These are phyloP conservation scores for Quillaja saponaria DNA, from an alignment of 306 rosid species.

Conservation along the genomic window DNA sequence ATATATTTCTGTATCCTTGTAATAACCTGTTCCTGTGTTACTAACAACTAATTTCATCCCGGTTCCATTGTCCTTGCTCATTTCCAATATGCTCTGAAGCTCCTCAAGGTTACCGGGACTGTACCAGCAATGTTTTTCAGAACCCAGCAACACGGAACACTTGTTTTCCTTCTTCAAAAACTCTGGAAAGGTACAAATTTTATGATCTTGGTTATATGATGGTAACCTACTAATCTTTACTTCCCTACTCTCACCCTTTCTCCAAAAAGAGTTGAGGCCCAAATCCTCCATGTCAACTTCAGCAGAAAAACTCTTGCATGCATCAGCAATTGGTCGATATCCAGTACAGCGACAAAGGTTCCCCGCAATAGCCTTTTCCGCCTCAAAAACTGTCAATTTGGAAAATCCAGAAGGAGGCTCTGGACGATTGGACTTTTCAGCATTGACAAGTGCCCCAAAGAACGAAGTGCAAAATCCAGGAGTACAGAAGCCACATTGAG, in stretches of 20 bases:
- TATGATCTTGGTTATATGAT: constrained; percentile 31
- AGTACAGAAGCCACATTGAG: constrained; percentile 94
- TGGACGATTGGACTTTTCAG: constrained; percentile 51
- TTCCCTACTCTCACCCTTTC: constrained; percentile 55
- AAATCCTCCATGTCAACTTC: constrained; percentile 91
- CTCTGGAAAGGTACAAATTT: constrained; percentile 51
- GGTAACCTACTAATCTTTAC: constrained; percentile 51
- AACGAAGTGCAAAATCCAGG: constrained; percentile 92
- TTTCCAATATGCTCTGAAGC: constrained; percentile 46
- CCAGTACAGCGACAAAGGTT: constrained; percentile 98
- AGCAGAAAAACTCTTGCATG: constrained; percentile 83
- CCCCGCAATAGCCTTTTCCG: constrained; percentile 79
- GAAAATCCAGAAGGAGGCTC: constrained; percentile 74
- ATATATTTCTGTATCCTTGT: constrained; percentile 54
- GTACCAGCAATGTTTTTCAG: constrained; percentile 53
- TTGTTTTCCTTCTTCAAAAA: constrained; percentile 56
- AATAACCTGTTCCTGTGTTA: constrained; percentile 82
- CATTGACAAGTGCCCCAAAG: constrained; percentile 65
- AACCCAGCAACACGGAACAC: constrained; percentile 37
- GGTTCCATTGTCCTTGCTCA: constrained; percentile 22
- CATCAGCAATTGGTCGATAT: constrained; percentile 87
- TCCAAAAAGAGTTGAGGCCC: constrained; percentile 83
- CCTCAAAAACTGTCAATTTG: constrained; percentile 61
- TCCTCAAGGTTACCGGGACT: constrained; percentile 55
- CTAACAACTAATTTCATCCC: constrained; percentile 57